A percentile compares a stretch with the other conserved stretches of the same genome.
Conservation (phyloP, 1,284 basidiomycete genomes). For the Trichosporon sp. region DNA sequence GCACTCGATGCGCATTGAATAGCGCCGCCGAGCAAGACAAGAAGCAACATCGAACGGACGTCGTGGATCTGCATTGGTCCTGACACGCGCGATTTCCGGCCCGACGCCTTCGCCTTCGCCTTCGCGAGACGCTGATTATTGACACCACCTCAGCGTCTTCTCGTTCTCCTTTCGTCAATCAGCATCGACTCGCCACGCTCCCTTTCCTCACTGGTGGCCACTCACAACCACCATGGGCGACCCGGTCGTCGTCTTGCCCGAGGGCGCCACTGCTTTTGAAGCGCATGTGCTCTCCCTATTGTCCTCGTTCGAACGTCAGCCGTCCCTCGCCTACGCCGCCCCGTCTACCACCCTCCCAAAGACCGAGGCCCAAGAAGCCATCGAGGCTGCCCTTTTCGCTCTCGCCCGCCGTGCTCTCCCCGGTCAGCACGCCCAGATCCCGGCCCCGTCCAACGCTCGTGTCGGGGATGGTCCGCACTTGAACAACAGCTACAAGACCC, state of each 20-base stretch:
- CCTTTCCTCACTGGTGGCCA: neutral
- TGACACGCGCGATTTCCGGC: constrained; percentile 1
- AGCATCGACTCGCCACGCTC: constrained; percentile 2
- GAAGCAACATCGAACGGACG: neutral
- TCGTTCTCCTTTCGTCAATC: neutral
- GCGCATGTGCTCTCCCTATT: constrained; percentile 47
- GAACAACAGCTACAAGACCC: constrained; percentile 34
- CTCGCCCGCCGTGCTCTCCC: constrained; percentile 41
- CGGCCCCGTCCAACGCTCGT: neutral
- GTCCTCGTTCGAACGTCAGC: constrained; percentile 41
- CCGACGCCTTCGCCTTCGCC: neutral
- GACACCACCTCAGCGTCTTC: constrained; percentile 13
- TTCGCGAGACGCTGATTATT: constrained; percentile 6
- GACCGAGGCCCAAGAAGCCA: constrained; percentile 46
- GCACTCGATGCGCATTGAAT: constrained; percentile 3
- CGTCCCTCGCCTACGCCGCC: constrained; percentile 49
- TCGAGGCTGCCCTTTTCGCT: constrained; percentile 47
- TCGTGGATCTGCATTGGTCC: neutral
- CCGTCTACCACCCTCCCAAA: constrained; percentile 37
- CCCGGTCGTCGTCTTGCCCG: constrained; percentile 20
- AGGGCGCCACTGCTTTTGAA: constrained; percentile 42
- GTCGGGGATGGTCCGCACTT: constrained; percentile 11
- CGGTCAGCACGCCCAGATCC: constrained; percentile 11
- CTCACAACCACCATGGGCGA: constrained; percentile 26
- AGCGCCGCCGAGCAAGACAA: neutral